Evolutionary conservation across 139 green algal genomes (phyloP).

Genomic region (Spirogloea muscicola): DNA sequence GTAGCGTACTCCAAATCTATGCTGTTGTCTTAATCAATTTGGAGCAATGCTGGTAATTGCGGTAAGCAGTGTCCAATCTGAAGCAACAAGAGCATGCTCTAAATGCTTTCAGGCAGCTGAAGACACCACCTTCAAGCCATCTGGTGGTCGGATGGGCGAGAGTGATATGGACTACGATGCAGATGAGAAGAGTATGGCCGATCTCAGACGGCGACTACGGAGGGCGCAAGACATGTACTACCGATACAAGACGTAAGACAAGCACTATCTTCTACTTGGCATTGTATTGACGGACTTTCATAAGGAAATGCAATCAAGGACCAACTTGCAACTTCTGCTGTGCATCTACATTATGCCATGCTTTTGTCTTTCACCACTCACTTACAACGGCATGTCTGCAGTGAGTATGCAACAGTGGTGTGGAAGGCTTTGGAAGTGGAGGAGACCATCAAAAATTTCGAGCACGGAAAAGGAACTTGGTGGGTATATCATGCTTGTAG

Average conservation of each 20-base stretch:
- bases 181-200: constrained; percentile 53
- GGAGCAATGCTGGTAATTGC: neutral
- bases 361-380: too few relatives aligned
- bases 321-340: too few relatives aligned
- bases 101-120: constrained; percentile 23
- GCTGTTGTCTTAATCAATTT: too few relatives aligned
- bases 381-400: constrained; percentile 19
- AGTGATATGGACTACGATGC: constrained; percentile 54
- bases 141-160: constrained; percentile 41
- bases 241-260: constrained; percentile 40
- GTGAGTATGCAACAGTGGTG: constrained; percentile 62
- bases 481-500: too few relatives aligned
- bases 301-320: too few relatives aligned
- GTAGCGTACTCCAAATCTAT: too few relatives aligned
- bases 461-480: too few relatives aligned
- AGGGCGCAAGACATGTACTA: constrained; percentile 36
- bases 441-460: constrained; percentile 61
- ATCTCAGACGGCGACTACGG: constrained; percentile 43
- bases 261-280: neutral
- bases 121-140: constrained; percentile 37
- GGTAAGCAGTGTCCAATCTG: neutral
- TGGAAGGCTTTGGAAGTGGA: constrained; percentile 63
- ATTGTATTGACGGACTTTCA: neutral
- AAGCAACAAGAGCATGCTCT: neutral
- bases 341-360: too few relatives aligned